Evolutionary conservation across 2,329 filamentous ascomycete genomes (phyloP), one percentile per base, ranked within the genome.

Genomic region (Sporothrix protearum): DNA sequence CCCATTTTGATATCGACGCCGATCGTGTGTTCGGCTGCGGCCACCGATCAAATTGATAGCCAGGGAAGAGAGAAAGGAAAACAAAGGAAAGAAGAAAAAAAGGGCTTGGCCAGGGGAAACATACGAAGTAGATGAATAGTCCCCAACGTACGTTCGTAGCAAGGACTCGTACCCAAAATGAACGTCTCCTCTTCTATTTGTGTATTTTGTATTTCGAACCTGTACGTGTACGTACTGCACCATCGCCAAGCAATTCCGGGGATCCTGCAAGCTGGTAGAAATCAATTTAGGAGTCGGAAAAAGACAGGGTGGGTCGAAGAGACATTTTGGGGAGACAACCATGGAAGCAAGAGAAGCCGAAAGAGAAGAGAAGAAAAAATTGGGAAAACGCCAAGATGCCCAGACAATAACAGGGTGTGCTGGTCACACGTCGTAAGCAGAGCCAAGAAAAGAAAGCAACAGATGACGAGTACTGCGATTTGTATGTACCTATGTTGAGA

Each of bases 161-260:
- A 53, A 53, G 14, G n/a, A 47, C 14, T 47, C 42, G 14, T 19
- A 19, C 42, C 42, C 42, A 16, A 63, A 63, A 25, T 25, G 28
- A 25, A 63, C 22, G 36, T 25, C n/a, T 25, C 59, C 25, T 2
- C 42, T 30, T 39, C 36, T 19, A 33, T 59, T 30, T 33, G 28
- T 57, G 53, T 59, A 19, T 36, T 30, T 36, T 36, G 12, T 36
- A 3, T 59, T 7, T n/a, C 33, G 7, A 28, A 2, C n/a, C 2
- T 53, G 49, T 51, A 51, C 22, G 8, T 42, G 30, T 64, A n/a
- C n/a, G 61, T 10, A 14, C 45, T 53, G 28, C 28, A 49, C 49
- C 67, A 57, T 30, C 25, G 69, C 69, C 69, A 71, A 66, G 59
- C 25, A 71, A 55, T 53, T 45, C 33, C 28, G 55, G 55, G 59